Base-by-base conservation (phyloP, 1,139 yeast species). In the Saccharomyces hybrid region DNA sequence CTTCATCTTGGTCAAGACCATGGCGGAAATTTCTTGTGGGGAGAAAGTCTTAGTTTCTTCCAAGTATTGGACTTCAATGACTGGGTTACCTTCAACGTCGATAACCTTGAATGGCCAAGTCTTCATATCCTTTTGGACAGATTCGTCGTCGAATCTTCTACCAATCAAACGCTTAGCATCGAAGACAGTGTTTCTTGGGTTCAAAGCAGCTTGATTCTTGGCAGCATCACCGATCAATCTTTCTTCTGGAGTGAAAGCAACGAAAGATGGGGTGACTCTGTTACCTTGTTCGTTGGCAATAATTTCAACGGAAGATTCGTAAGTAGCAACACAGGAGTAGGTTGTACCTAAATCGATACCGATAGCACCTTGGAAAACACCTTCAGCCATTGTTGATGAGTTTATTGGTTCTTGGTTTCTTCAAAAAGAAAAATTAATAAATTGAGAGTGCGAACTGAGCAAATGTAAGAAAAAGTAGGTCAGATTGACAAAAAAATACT, bases 281-380 rank as follows among this genome's bases (percentile, higher is more conserved):
- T 88, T 88, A 78, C 97, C 97, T 78, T 89, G 97, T 74, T 89
- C 97, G 74, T 89, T 89, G 66, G 97, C 96, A 68, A 89, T 78
- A 67, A 88, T 89, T 75, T 88, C 96, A 59, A 77, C 93, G 76
- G 86, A 90, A 81, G 83, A 87, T 80, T 81, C 95, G 80, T 81
- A 88, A 79, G 89, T 95, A 72, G 95, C 96, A 56, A 88, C 97
- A 82, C 96, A 89, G 11, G 96, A 88, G 78, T 88, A 88, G 56
- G 97, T 88, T 56, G 88, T 83, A 69, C 97, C 97, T 74, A 90
- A 81, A 75, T 81, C 86, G 89, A 91, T 91, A 84, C 99, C 98
- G 81, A 91, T 90, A 81, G 98, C 98, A 85, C 96, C 96, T 85
- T 91, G 95, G 88, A 88, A 91, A 82, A 91, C 95, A 87, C 97